These are phyloP conservation scores for Eimeria praecox DNA, from an alignment of 169 alveolate genomes.

Conservation along the genomic window DNA sequence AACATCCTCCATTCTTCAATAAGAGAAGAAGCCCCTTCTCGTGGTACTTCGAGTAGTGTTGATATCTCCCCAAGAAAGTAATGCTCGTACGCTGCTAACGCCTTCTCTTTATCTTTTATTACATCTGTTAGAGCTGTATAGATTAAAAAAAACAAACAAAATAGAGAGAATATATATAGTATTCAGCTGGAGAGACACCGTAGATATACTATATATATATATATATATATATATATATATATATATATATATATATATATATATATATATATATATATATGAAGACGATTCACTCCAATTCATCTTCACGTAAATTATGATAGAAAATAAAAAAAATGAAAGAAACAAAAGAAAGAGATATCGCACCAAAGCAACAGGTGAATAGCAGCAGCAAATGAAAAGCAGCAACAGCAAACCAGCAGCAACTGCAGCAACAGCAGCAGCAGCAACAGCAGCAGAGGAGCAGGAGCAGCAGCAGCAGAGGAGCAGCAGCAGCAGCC, in stretches of 20 bases:
- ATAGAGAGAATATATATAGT: no score
- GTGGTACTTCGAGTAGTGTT: slow-evolving; percentile 90
- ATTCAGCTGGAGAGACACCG: no score
- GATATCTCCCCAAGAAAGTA: slow-evolving; percentile 92
- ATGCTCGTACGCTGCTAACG: slow-evolving; percentile 93
- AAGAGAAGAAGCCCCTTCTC: slow-evolving; percentile 91
- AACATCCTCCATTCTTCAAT: slow-evolving; percentile 97
- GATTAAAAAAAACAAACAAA: background rate
- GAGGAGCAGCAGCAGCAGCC: background rate
- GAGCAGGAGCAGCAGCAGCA: slow-evolving; percentile 12
- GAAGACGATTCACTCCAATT: no score
- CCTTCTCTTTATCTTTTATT: slow-evolving; percentile 92
- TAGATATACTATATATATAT: no score
- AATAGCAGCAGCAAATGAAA: background rate
- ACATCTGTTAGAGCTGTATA: slow-evolving; percentile 15
- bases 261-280: no score
- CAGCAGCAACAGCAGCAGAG: background rate
- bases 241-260: no score
- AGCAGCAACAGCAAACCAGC: background rate
- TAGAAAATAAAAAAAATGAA: no score
- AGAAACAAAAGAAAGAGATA: no score
- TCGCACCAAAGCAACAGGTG: background rate
- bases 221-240: no score
- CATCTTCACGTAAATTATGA: no score
- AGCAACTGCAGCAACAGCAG: background rate